phyloP scores from a whole-genome alignment of 2,329 filamentous ascomycete species.

The Fusarium lyarnte region DNA sequence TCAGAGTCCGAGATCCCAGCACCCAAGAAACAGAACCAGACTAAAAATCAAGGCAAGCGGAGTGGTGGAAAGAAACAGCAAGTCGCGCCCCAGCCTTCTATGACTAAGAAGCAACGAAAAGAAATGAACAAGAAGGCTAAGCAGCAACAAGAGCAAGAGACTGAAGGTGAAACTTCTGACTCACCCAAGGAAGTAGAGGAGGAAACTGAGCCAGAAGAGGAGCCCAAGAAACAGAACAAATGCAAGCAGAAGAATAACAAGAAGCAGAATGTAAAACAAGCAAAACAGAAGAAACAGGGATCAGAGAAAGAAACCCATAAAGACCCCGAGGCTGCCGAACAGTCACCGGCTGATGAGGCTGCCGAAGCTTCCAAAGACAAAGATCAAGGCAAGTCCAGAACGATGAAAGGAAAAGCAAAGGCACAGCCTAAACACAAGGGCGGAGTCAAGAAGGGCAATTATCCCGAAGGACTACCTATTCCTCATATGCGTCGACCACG shows the following conservation, averaged over 20 bases:
- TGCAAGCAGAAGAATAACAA: constrained; percentile 23
- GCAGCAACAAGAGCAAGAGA: constrained; percentile 13
- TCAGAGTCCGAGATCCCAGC: constrained; percentile 7
- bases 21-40: constrained; percentile 22
- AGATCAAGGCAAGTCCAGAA: constrained; percentile 34
- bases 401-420: constrained; percentile 13
- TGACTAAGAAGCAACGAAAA: constrained; percentile 29
- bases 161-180: constrained; percentile 24
- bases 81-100: constrained; percentile 24
- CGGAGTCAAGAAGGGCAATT: constrained; percentile 38
- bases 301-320: constrained; percentile 21
- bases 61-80: constrained; percentile 21
- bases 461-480: constrained; percentile 42
- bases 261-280: constrained; percentile 13
- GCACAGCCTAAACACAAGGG: constrained; percentile 23
- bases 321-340: constrained; percentile 9
- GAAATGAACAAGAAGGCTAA: constrained; percentile 17
- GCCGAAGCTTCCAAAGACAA: constrained; percentile 10
- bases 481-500: constrained; percentile 53
- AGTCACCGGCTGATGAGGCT: constrained; percentile 7
- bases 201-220: constrained; percentile 12
- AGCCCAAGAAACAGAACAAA: constrained; percentile 17
- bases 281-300: constrained; percentile 25
- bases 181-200: constrained; percentile 25
- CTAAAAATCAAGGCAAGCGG: constrained; percentile 31